phyloP scores from a whole-genome alignment of 768 basidiomycete species.

The Collybiopsis luxurians region DNA sequence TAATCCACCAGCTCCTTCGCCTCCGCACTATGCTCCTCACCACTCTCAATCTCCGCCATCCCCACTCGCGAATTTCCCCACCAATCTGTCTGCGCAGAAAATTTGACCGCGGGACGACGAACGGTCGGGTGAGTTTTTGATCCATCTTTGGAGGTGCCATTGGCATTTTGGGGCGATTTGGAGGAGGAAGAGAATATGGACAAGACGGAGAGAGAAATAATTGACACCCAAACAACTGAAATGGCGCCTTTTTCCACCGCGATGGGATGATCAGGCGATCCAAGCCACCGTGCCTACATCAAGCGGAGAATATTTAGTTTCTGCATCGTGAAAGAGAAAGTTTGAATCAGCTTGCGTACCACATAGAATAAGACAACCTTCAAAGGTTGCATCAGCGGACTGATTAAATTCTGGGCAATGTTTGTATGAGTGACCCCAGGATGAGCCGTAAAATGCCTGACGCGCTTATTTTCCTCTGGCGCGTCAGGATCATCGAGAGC shows the following conservation, averaged over 20 bases:
- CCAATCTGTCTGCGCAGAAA: conserved; percentile 53
- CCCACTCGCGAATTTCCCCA: conserved; percentile 57
- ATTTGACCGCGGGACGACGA: conserved; percentile 37
- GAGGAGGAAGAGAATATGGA: conserved; percentile 24
- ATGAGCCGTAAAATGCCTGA: conserved; percentile 62
- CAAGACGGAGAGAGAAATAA: conserved; percentile 54
- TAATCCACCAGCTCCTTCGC: conserved; percentile 47
- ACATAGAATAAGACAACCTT: conserved; percentile 62
- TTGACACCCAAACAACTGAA: conserved; percentile 60
- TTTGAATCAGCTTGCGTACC: conserved; percentile 43
- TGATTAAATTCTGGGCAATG: conserved; percentile 47
- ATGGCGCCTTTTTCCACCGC: conserved; percentile 61
- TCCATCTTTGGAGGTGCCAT: conserved; percentile 10
- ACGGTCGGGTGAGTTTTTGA: conserved; percentile 5
- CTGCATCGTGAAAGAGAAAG: neutral
- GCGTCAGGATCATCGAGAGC: conserved; percentile 25
- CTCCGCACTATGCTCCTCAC: conserved; percentile 47
- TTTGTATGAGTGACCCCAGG: conserved; percentile 72
- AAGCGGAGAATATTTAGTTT: neutral
- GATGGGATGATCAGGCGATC: conserved; percentile 68
- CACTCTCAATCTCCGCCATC: conserved; percentile 43
- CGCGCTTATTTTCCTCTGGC: conserved; percentile 15
- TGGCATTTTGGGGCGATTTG: neutral
- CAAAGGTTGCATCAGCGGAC: conserved; percentile 39
- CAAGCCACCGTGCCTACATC: conserved; percentile 60